These are phyloP conservation scores for Fusarium fracticaudum DNA, from an alignment of 2,329 filamentous ascomycete genomes.

Conservation along the genomic window DNA sequence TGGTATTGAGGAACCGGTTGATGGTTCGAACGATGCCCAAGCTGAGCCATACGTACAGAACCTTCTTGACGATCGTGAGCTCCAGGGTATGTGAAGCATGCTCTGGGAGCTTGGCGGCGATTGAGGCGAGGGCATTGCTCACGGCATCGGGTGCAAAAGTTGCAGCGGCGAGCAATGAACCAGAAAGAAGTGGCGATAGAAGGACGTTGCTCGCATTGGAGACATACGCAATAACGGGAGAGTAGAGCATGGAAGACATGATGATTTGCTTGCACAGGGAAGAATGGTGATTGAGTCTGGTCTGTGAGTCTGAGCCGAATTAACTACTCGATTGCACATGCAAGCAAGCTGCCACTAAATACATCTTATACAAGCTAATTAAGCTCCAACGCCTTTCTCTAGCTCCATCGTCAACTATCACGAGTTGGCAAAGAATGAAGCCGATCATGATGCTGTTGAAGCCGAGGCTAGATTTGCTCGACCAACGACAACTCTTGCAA, in stretches of 20 bases:
- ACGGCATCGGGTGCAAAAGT: slow-evolving; percentile 26
- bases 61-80: not conserved
- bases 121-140: slow-evolving; percentile 12
- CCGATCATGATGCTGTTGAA: not conserved
- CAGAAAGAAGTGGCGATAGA: slow-evolving; percentile 33
- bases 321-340: not conserved
- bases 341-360: not conserved
- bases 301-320: too few relatives aligned
- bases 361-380: slow-evolving; percentile 6
- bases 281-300: not conserved
- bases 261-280: not conserved
- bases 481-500: not conserved
- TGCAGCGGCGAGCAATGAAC: slow-evolving; percentile 23
- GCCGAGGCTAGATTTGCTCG: slow-evolving; percentile 7
- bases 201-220: not conserved
- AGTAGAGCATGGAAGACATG: slow-evolving; percentile 39
- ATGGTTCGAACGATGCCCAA: slow-evolving; percentile 36
- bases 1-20: slow-evolving; percentile 40
- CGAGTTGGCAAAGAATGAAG: not conserved
- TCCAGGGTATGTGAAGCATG: slow-evolving; percentile 11
- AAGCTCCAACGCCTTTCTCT: not conserved
- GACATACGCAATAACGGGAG: slow-evolving; percentile 21
- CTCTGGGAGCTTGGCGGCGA: slow-evolving; percentile 5
- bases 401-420: not conserved
- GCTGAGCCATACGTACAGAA: slow-evolving; percentile 35